These are phyloP conservation scores for Triadica sebifera DNA, from an alignment of 345 rosid genomes.

Conservation along the genomic window DNA sequence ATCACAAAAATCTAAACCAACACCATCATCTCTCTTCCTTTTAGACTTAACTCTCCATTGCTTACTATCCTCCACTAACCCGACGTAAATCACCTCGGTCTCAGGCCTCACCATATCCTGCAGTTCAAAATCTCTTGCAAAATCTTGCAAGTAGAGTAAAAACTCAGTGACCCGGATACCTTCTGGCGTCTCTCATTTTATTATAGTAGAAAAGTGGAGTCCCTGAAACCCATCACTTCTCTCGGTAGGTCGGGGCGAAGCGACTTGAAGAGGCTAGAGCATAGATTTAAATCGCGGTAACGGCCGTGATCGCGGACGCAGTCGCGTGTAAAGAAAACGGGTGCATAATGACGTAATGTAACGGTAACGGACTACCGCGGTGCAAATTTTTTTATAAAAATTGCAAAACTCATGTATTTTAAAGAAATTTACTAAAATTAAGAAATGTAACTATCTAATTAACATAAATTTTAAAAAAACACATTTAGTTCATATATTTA, in stretches of 20 bases:
- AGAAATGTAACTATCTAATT: too few relatives aligned
- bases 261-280: conserved; percentile 66
- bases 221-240: conserved; percentile 72
- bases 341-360: too few relatives aligned
- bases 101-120: conserved; percentile 59
- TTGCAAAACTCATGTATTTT: too few relatives aligned
- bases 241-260: conserved; percentile 83
- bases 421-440: too few relatives aligned
- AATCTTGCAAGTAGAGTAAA: conserved; percentile 55
- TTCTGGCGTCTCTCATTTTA: conserved; percentile 50
- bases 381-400: too few relatives aligned
- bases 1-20: conserved; percentile 17
- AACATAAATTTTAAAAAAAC: too few relatives aligned
- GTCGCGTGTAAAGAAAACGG: too few relatives aligned
- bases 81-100: conserved; percentile 49
- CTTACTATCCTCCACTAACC: conserved; percentile 25
- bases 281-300: too few relatives aligned
- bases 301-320: too few relatives aligned
- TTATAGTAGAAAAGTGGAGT: conserved; percentile 55
- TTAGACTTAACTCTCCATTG: conserved; percentile 61
- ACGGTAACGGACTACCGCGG: too few relatives aligned
- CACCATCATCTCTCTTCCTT: conserved; percentile 16
- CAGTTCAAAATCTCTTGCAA: conserved; percentile 54
- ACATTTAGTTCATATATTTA: too few relatives aligned
- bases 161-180: conserved; percentile 72